Base-by-base conservation (phyloP, 2,329 filamentous ascomycete species). In the Verticillium nonalfalfae region DNA sequence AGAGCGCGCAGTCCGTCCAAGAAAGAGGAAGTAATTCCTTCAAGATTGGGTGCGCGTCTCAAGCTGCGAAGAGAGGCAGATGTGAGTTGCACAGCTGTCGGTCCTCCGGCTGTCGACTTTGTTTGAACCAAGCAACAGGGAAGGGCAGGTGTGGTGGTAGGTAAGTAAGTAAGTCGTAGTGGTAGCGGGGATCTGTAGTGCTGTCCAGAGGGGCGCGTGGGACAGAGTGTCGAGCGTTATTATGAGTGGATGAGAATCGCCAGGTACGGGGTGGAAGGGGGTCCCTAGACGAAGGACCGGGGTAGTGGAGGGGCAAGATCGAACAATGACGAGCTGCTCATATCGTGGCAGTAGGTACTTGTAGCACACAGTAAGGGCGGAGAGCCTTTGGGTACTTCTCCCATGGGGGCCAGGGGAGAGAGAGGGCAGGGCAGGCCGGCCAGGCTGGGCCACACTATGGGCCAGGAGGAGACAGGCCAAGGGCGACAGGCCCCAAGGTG, bases 381-480 rank as follows among this genome's bases (percentile, higher is more conserved):
- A 50, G n/a, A n/a, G 35, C n/a, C 40, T 18, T 50, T 50, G 40
- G 40, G 40, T 18, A 50, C 40, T n/a, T 50, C 40, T 50, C 40
- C n/a, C 40, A 10, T 26, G 40, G n/a, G 40, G n/a, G 18, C 40
- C 40, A 26, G 40, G 38, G 40, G 18, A 50, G 18, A n/a, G 40
- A 26, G n/a, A 50, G 40, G 4, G 40, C 18, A 50, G 40, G 35
- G 35, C 31, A 56, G 55, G 35, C 26, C 26, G 26, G 55, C 55
- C 26, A 35, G 35, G 55, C 55, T 38, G 55, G 55, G 52, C 33
- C 18, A 57, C 31, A 60, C 39, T 36, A 18, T 31, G 57, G 35
- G 55, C 55, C 55, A 56, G 56, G 52, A 52, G 61, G 34, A 60
- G 50, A 56, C 58, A 38, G 33, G 39, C 54, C 61, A 61, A 64